phyloP scores from a whole-genome alignment of 2,329 filamentous ascomycete genomes.

The Biscogniauxia marginata region DNA sequence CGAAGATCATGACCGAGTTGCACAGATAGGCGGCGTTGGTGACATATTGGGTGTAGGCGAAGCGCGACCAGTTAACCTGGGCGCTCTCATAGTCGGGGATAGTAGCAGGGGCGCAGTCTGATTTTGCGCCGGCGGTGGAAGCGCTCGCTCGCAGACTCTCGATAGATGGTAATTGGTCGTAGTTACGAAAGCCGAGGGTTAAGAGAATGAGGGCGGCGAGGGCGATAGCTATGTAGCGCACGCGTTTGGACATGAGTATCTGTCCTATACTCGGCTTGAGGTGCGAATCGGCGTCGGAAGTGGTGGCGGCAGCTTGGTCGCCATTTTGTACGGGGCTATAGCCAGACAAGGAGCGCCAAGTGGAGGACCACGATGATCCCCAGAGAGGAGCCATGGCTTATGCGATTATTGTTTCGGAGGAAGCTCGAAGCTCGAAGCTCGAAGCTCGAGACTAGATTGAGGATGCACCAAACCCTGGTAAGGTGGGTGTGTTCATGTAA shows the following conservation, averaged over 20 bases:
- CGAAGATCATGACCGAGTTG: constrained; percentile 51
- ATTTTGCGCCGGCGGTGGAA: constrained; percentile 10
- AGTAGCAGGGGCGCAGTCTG: constrained; percentile 24
- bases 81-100: constrained; percentile 22
- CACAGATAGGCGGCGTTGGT: constrained; percentile 48
- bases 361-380: constrained; percentile 30
- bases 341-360: constrained; percentile 26
- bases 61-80: constrained; percentile 41
- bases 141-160: constrained; percentile 23
- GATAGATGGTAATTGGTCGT: constrained; percentile 30
- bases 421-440: constrained; percentile 1
- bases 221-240: constrained; percentile 29
- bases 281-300: constrained; percentile 22
- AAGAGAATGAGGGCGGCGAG: constrained; percentile 25
- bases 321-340: constrained; percentile 25
- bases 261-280: constrained; percentile 36
- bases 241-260: constrained; percentile 36
- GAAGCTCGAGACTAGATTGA: constrained; percentile 5
- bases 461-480: background rate
- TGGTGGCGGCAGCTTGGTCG: constrained; percentile 18
- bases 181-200: constrained; percentile 30
- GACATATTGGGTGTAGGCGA: constrained; percentile 50
- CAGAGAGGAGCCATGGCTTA: constrained; percentile 30
- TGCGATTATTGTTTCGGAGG: background rate
- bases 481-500: background rate